Evolutionary conservation across 2,329 filamentous ascomycete species (phyloP).

Genomic region (Fusarium liriodendri): DNA sequence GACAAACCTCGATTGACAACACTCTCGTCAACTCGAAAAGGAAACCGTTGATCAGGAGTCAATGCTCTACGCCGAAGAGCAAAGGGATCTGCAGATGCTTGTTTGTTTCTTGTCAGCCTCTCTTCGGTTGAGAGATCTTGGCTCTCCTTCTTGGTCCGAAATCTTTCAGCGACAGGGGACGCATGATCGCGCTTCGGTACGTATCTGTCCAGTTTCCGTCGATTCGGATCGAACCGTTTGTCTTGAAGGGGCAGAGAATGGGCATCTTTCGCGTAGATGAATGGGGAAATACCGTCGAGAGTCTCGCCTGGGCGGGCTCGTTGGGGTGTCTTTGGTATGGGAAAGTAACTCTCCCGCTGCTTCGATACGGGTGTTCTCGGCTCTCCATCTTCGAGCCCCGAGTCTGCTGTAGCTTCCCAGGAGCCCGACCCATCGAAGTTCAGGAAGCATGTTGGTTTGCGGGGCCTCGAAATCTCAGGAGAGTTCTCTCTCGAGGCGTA

Average conservation of each 20-base stretch:
- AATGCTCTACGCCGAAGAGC: slow-evolving; percentile 44
- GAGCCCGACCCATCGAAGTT: slow-evolving; percentile 35
- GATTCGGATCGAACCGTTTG: slow-evolving; percentile 14
- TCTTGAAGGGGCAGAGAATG: slow-evolving; percentile 1
- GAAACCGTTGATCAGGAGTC: slow-evolving; percentile 20
- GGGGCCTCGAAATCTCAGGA: slow-evolving; percentile 1
- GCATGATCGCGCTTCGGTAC: slow-evolving; percentile 56
- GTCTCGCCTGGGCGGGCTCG: background rate
- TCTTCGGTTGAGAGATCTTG: slow-evolving; percentile 57
- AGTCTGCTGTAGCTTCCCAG: slow-evolving; percentile 1
- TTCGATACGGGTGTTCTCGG: background rate
- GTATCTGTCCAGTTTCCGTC: slow-evolving; percentile 59
- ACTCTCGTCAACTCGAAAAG: slow-evolving; percentile 27
- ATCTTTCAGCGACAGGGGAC: slow-evolving; percentile 55
- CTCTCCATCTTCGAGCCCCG: slow-evolving; percentile 5
- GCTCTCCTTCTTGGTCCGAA: slow-evolving; percentile 57
- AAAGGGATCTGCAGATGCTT: slow-evolving; percentile 56
- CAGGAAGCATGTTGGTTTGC: slow-evolving; percentile 6
- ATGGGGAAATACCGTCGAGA: slow-evolving; percentile 22
- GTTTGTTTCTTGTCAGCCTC: slow-evolving; percentile 56
- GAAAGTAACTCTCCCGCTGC: background rate
- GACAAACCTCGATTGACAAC: slow-evolving; percentile 26
- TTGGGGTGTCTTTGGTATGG: slow-evolving; percentile 5
- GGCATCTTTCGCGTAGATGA: slow-evolving; percentile 15
- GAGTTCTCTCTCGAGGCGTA: slow-evolving; percentile 44